Base-by-base conservation (phyloP, 345 rosid species). In the Eutrema yunnanense region DNA sequence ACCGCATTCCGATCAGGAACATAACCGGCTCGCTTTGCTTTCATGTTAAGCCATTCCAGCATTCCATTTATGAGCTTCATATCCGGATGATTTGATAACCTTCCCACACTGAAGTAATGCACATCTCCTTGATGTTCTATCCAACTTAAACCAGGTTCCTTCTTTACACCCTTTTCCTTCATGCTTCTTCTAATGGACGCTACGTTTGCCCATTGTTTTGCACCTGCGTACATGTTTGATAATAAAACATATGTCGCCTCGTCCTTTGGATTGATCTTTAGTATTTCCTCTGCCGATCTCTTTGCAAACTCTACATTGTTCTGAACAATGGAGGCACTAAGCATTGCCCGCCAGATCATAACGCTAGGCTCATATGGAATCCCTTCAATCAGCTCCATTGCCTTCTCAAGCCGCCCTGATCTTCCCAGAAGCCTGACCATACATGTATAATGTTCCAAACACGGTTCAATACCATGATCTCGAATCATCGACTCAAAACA, bases 141-240 rank as follows among this genome's bases (percentile, higher is more conserved):
- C 99, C 97, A 95, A 80, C 97, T 95, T 73, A 95, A 53, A 44
- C 99, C 99, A 0, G 90, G 93, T 63, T 86, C 88, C 81, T 95
- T 92, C 78, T 81, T 92, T 16, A 95, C 81, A 62, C 96, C 92
- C 12, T 74, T 85, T 62, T 64, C 76, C 75, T 80, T 86, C 97
- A 92, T 95, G 70, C 58, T 81, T 65, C 80, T 86, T 73, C 99
- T 86, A 61, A 90, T 62, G 49, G 76, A 80, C n/a, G 83, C 87
- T 4, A 87, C 97, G 53, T 81, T 71, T 42, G 55, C 74, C 97
- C 99, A 90, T 48, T 77, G 82, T 77, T 83, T 81, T 59, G 88
- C 86, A 56, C 65, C 80, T 56, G 99, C 97, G 56, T 88, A 88
- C 58, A 87, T 83, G 81, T 95, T 92, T 53, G 93, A 87, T 62